Conservation (phyloP, 805 yeast species). For the Saturnispora quitensis region DNA sequence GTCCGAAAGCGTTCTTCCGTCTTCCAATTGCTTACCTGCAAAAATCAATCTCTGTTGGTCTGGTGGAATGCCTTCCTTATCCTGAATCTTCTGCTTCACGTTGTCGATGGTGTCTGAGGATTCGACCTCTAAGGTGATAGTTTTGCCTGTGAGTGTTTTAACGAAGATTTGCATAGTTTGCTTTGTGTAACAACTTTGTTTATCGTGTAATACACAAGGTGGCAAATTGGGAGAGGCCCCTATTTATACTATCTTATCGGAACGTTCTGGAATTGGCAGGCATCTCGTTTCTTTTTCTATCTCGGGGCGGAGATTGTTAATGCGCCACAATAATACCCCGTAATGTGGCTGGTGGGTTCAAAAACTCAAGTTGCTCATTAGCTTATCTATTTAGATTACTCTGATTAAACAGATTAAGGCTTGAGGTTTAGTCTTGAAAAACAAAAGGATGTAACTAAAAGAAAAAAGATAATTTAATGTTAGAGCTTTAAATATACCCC, state of each 20-base stretch:
- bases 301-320: neutral
- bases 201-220: neutral
- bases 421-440: too few species aligned
- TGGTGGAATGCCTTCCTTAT: slow-evolving; percentile 71
- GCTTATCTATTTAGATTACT: too few species aligned
- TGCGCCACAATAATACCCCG: neutral
- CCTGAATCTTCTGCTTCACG: slow-evolving; percentile 91
- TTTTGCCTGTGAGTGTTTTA: slow-evolving; percentile 98
- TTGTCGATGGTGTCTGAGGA: slow-evolving; percentile 93
- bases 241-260: slow-evolving; percentile 4
- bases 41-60: slow-evolving; percentile 38
- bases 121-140: slow-evolving; percentile 80
- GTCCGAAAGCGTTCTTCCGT: slow-evolving; percentile 92
- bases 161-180: slow-evolving; percentile 90
- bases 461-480: too few species aligned
- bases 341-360: neutral
- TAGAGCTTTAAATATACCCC: too few species aligned
- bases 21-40: slow-evolving; percentile 41
- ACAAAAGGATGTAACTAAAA: too few species aligned
- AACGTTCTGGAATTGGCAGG: slow-evolving; percentile 5
- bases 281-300: neutral
- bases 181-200: slow-evolving; percentile 22
- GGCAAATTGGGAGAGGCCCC: neutral
- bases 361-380: neutral
- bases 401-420: too few species aligned